Conservation (phyloP, 345 rosid genomes). For the Clarkia xantiana region DNA sequence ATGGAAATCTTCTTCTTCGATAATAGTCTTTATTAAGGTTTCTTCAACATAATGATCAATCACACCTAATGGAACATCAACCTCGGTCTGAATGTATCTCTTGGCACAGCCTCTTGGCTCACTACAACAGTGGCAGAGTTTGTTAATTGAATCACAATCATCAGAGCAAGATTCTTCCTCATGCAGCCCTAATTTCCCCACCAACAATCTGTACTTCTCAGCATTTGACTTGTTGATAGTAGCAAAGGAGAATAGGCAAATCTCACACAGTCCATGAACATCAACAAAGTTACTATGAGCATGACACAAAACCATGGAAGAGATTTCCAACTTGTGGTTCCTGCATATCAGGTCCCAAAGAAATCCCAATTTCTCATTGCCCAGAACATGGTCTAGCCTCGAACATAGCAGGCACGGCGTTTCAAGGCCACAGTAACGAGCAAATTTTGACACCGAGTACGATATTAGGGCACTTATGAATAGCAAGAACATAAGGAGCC, state of each 20-base stretch:
- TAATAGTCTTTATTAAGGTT: no score
- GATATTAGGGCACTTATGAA: conserved; percentile 50
- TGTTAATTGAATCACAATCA: no score
- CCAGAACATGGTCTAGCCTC: conserved; percentile 69
- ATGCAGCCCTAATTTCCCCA: neutral
- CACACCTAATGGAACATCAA: no score
- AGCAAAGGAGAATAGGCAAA: neutral
- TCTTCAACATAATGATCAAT: no score
- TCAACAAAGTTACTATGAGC: conserved; percentile 71
- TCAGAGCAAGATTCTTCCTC: no score
- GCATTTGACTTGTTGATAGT: neutral
- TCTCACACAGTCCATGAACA: conserved; percentile 24
- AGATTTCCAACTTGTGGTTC: conserved; percentile 69
- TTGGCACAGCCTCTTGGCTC: no score
- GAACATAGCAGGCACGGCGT: conserved; percentile 75
- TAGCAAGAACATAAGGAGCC: conserved; percentile 66
- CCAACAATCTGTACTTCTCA: conserved; percentile 2
- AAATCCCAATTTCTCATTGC: conserved; percentile 26
- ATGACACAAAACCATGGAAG: conserved; percentile 69
- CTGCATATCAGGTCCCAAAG: conserved; percentile 66
- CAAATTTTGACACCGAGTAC: conserved; percentile 52
- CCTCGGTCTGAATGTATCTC: no score
- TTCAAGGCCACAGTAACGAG: conserved; percentile 39
- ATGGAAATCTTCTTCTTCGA: no score
- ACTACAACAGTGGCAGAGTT: no score